Evolutionary conservation across 2,329 filamentous ascomycete species (phyloP).

Genomic region (Fusarium sp.): DNA sequence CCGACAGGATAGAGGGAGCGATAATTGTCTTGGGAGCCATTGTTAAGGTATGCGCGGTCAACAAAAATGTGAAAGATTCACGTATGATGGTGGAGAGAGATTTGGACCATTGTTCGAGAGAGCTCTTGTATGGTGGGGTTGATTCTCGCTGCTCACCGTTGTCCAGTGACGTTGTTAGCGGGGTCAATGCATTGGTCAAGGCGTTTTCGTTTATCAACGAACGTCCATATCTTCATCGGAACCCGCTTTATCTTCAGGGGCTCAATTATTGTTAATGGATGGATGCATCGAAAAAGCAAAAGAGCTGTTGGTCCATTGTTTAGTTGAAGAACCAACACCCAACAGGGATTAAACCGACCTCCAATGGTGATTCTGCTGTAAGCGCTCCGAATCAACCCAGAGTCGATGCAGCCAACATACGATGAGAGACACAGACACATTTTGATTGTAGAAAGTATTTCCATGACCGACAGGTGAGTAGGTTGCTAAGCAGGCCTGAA

Average conservation of each 20-base stretch:
- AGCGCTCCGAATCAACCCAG: not conserved
- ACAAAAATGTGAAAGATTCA: slow-evolving; percentile 10
- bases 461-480: not conserved
- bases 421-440: not conserved
- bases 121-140: slow-evolving; percentile 36
- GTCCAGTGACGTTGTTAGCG: slow-evolving; percentile 43
- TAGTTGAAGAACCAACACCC: not conserved
- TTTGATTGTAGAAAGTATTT: not conserved
- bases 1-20: slow-evolving; percentile 96
- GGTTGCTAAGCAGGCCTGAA: not conserved
- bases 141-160: not conserved
- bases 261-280: not conserved
- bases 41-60: slow-evolving; percentile 40
- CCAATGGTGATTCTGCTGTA: not conserved
- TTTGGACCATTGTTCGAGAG: slow-evolving; percentile 13
- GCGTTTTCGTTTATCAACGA: slow-evolving; percentile 5
- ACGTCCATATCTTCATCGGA: slow-evolving; percentile 12
- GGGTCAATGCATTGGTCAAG: slow-evolving; percentile 24
- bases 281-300: not conserved
- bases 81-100: slow-evolving; percentile 40
- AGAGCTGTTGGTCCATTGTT: not conserved
- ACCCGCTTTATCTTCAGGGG: slow-evolving; percentile 15
- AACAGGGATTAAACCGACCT: not conserved
- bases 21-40: slow-evolving; percentile 96
- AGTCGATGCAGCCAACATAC: not conserved